Evolutionary conservation across 2,329 filamentous ascomycete species (phyloP).

Genomic region (Neopestalotiopsis rosae): DNA sequence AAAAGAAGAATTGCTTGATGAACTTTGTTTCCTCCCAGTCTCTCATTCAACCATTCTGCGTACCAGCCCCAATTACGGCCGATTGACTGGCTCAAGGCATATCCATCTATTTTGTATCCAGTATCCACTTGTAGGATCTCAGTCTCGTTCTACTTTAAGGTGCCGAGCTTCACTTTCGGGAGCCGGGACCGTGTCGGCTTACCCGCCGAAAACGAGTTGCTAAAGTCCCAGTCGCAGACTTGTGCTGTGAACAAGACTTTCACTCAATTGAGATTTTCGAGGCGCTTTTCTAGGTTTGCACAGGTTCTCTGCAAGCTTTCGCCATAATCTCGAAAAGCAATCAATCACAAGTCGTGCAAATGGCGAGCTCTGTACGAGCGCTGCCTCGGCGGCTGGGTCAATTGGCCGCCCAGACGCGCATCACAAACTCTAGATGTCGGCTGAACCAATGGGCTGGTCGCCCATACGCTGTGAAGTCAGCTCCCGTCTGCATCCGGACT

Average conservation of each 20-base stretch:
- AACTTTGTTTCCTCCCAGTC: neutral
- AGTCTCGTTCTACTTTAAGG: neutral
- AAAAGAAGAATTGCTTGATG: neutral
- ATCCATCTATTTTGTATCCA: neutral
- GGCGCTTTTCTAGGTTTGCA: neutral
- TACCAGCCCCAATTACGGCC: neutral
- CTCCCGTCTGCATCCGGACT: slow-evolving; percentile 18
- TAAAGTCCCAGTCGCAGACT: neutral
- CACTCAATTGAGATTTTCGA: neutral
- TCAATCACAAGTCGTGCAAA: slow-evolving; percentile 16
- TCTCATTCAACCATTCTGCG: slow-evolving; percentile 13
- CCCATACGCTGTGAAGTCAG: slow-evolving; percentile 24
- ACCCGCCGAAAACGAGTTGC: neutral
- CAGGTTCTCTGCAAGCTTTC: neutral
- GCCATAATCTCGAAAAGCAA: neutral
- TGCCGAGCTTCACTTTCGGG: neutral
- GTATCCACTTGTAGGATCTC: neutral
- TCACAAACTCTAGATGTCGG: slow-evolving; percentile 26
- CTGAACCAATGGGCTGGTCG: slow-evolving; percentile 29
- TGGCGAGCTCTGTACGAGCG: slow-evolving; percentile 33
- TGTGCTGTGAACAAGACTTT: neutral
- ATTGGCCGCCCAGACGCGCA: slow-evolving; percentile 32
- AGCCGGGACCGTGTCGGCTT: neutral
- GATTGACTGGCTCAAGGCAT: neutral
- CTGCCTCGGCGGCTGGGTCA: slow-evolving; percentile 35